A percentile compares a stretch with the other conserved stretches of the same genome.
Evolutionary conservation across 2,329 filamentous ascomycete genomes (phyloP).

Genomic region (Penicillium brasilianum): DNA sequence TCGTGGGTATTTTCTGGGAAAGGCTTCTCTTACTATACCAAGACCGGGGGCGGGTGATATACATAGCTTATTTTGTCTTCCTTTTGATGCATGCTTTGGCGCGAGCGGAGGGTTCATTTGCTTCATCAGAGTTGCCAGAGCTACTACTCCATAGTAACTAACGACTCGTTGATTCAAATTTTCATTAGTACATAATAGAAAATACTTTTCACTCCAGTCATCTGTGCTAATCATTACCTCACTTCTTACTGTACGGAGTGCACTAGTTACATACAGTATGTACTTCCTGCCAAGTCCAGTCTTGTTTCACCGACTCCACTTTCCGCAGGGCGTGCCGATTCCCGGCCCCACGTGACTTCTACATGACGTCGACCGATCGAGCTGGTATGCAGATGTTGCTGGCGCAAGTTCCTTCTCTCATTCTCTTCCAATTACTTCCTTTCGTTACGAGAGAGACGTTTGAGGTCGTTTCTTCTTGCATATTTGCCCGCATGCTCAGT

Average conservation of each 20-base stretch:
- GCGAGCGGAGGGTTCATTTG: conserved; percentile 13
- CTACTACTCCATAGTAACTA: conserved; percentile 8
- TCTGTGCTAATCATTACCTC: neutral
- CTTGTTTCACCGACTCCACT: neutral
- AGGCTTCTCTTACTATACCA: conserved; percentile 11
- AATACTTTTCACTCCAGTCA: neutral
- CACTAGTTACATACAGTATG: too few species aligned
- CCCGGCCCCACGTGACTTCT: conserved; percentile 21
- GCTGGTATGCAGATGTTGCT: neutral
- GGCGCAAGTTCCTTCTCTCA: neutral
- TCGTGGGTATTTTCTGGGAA: conserved; percentile 7
- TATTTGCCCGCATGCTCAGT: conserved; percentile 16
- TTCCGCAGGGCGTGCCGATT: conserved; percentile 11
- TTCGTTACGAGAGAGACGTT: conserved; percentile 11
- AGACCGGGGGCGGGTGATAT: conserved; percentile 17
- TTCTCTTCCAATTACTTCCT: conserved; percentile 2
- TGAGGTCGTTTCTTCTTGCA: conserved; percentile 10
- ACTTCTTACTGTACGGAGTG: neutral
- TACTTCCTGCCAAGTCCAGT: neutral
- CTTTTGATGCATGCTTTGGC: conserved; percentile 22
- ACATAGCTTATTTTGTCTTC: conserved; percentile 11
- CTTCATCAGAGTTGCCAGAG: conserved; percentile 12
- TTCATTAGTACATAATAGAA: conserved; percentile 30
- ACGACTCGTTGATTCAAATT: conserved; percentile 9
- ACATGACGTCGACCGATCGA: conserved; percentile 19